A percentile compares a stretch with the other conserved stretches of the same genome.
These are phyloP conservation scores for Talaromyces thailandensis DNA, from an alignment of 495 filamentous ascomycete genomes.

Conservation along the genomic window DNA sequence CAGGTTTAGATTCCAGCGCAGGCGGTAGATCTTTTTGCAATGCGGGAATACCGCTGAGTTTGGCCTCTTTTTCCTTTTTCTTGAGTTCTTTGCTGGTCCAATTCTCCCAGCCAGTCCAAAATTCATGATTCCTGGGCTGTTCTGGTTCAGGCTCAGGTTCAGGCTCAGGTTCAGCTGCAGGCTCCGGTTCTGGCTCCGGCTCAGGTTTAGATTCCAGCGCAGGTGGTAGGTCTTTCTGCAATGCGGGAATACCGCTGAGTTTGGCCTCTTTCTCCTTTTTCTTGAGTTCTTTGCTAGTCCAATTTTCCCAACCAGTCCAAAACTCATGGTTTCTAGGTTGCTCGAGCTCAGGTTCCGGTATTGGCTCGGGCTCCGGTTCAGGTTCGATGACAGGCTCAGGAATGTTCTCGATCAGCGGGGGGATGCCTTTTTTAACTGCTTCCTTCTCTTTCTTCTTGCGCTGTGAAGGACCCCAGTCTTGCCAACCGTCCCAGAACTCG, in stretches of 20 bases:
- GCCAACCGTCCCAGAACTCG: slow-evolving; percentile 3
- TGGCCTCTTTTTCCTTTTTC: slow-evolving; percentile 14
- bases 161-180: slow-evolving; percentile 11
- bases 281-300: background rate
- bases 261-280: slow-evolving; percentile 14
- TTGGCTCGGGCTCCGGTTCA: slow-evolving; percentile 18
- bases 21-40: slow-evolving; percentile 4
- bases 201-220: slow-evolving; percentile 15
- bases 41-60: slow-evolving; percentile 6
- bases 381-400: slow-evolving; percentile 15
- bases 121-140: slow-evolving; percentile 14
- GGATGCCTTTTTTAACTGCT: slow-evolving; percentile 7
- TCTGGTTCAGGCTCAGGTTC: slow-evolving; percentile 13
- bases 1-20: slow-evolving; percentile 15
- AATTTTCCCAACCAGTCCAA: slow-evolving; percentile 6
- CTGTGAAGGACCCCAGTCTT: background rate
- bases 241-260: slow-evolving; percentile 4
- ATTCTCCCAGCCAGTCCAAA: slow-evolving; percentile 5
- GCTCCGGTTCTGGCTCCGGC: slow-evolving; percentile 3
- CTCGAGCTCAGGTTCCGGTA: background rate
- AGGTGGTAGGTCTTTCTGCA: slow-evolving; percentile 1
- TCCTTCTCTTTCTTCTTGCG: slow-evolving; percentile 14
- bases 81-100: background rate
- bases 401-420: slow-evolving; percentile 12
- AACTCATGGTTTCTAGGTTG: slow-evolving; percentile 14